A percentile compares a stretch with the other conserved stretches of the same genome.
Conservation (phyloP, 2,329 filamentous ascomycete species). For the Fusarium robinianum region DNA sequence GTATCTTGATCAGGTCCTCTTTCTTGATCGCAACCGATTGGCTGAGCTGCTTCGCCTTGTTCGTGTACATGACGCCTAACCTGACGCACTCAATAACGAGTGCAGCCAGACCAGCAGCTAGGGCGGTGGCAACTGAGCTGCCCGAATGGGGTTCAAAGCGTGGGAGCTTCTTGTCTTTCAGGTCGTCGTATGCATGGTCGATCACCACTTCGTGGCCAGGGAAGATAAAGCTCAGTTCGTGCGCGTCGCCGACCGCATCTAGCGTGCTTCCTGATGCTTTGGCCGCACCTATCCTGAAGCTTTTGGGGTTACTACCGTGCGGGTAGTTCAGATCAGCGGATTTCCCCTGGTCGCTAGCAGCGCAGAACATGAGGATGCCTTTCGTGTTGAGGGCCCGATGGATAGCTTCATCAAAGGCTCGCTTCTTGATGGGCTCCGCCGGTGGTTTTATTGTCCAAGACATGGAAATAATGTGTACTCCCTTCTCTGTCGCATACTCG, state of each 20-base stretch:
- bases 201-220: conserved; percentile 10
- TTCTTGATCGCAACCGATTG: conserved; percentile 2
- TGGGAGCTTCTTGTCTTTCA: conserved; percentile 2
- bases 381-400: conserved; percentile 4
- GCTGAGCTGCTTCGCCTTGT: background rate
- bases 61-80: conserved; percentile 5
- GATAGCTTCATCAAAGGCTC: conserved; percentile 4
- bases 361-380: conserved; percentile 10
- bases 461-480: conserved; percentile 6
- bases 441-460: conserved; percentile 15
- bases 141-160: conserved; percentile 8
- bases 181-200: conserved; percentile 3
- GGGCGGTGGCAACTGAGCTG: conserved; percentile 13
- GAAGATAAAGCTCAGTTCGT: conserved; percentile 4
- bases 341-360: conserved; percentile 13
- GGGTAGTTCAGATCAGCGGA: conserved; percentile 10
- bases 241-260: conserved; percentile 9
- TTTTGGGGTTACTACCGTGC: conserved; percentile 1
- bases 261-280: conserved; percentile 10
- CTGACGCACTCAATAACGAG: conserved; percentile 14
- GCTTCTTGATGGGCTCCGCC: background rate
- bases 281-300: conserved; percentile 18
- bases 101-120: conserved; percentile 8
- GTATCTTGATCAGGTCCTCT: background rate
- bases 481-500: conserved; percentile 5